Evolutionary conservation across 148 eudicot genomes (phyloP), one percentile per base, ranked within the genome.

Genomic region (Chenopodium quinoa): DNA sequence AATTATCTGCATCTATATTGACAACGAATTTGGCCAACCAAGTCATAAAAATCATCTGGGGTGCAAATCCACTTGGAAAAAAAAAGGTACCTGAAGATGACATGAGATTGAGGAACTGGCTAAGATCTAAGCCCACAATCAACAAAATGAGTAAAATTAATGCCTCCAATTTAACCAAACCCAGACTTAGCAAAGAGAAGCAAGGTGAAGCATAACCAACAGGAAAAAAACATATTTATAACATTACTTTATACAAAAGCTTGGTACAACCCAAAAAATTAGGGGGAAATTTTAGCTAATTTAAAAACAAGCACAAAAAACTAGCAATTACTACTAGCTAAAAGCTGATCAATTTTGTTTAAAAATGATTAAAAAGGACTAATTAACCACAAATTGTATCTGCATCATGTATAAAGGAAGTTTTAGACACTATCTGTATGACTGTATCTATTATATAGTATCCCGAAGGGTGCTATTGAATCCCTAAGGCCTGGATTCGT

Each of bases 401-500:
- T 34, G 64, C 79, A 80, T 52, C 16, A 23, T 44, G 54, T 37
- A 62, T 69, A 48, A 14, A 37, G 40, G 40, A 37, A 37, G 40
- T 37, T 37, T 37, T 37, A 46, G 4, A 63, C 44, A n/a, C 23
- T 46, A 20, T 62, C 65, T 52, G 56, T 47, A 73, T 32, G 52
- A 29, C 31, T 23, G 77, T 47, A 56, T 19, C 3, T 69, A 17
- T 10, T 40, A 48, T 8, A 17, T 48, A 17, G 29, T 60, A 31
- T 8, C 19, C 19, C 74, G 50, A 37, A 23, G 40, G 69, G 37
- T 16, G 7, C 27, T 86, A 96, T 47, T 92, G 98, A 84, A 96
- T 89, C 40, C 98, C 98, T 77, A 96, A 84, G 76, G 95, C 95
- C 89, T 94, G 97, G 32, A 92, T 94, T 76, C 98, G 87, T 82